Percentiles rank a stretch among this genome's conserved stretches.
Evolutionary conservation across 2,329 filamentous ascomycete species (phyloP).

Genomic region (Venturia aucupariae): DNA sequence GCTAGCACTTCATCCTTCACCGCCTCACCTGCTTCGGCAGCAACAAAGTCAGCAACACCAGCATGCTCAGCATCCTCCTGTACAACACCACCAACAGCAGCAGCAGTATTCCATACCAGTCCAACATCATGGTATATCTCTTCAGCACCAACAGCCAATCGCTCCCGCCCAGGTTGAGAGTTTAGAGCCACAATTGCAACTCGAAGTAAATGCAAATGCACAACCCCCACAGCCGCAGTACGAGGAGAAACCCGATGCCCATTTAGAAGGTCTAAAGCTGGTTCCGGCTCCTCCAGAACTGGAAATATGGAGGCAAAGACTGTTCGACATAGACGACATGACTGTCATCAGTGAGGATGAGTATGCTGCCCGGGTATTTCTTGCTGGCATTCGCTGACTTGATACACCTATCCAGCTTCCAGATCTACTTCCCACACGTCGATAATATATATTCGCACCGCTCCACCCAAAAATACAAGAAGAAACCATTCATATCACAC

Average conservation of each 20-base stretch:
- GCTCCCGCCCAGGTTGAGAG: background rate
- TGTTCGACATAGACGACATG: conserved; percentile 67
- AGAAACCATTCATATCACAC: conserved; percentile 72
- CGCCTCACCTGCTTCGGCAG: background rate
- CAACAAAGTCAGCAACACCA: background rate
- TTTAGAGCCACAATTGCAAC: background rate
- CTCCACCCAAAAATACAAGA: conserved; percentile 72
- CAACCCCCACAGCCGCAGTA: background rate
- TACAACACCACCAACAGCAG: conserved; percentile 1
- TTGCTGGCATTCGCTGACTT: conserved; percentile 16
- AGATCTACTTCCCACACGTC: conserved; percentile 74
- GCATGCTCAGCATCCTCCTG: background rate
- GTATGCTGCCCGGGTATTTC: conserved; percentile 35
- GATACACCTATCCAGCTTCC: conserved; percentile 44
- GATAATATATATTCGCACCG: conserved; percentile 81
- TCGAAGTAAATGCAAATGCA: background rate
- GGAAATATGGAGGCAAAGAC: conserved; percentile 57
- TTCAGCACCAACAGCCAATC: background rate
- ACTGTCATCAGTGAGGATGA: conserved; percentile 66
- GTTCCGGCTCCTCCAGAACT: conserved; percentile 60
- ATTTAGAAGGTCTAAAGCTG: conserved; percentile 42
- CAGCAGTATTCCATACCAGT: conserved; percentile 4
- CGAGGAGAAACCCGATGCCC: conserved; percentile 4
- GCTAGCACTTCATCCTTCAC: background rate
- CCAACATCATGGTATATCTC: conserved; percentile 1